These are phyloP conservation scores for Huntiella moniliformis DNA, from an alignment of 2,329 filamentous ascomycete genomes.

Conservation along the genomic window DNA sequence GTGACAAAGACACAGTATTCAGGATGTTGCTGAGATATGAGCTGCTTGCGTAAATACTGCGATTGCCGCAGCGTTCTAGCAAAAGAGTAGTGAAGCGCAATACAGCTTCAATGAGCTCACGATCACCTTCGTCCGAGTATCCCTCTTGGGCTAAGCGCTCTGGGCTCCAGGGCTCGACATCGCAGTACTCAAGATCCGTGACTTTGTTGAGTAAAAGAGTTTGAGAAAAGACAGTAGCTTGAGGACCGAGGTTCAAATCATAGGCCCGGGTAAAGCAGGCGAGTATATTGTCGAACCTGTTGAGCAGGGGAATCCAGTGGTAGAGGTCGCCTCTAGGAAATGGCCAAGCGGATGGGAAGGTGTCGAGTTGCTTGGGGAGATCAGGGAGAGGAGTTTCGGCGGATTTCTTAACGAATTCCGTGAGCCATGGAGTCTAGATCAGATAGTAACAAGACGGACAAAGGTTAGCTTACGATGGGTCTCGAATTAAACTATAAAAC, in stretches of 20 bases:
- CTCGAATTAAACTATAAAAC: background rate
- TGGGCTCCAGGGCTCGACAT: slow-evolving; percentile 13
- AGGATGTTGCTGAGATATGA: slow-evolving; percentile 73
- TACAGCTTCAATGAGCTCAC: slow-evolving; percentile 58
- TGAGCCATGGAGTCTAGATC: slow-evolving; percentile 65
- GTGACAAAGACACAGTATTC: slow-evolving; percentile 63
- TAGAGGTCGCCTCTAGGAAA: slow-evolving; percentile 92
- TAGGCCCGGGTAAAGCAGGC: slow-evolving; percentile 69
- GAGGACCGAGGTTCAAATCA: slow-evolving; percentile 60
- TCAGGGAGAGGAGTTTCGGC: slow-evolving; percentile 52
- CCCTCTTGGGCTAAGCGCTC: slow-evolving; percentile 39
- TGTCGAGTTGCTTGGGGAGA: slow-evolving; percentile 56
- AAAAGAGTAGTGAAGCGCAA: slow-evolving; percentile 74
- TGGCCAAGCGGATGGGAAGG: slow-evolving; percentile 80
- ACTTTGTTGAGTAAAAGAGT: slow-evolving; percentile 43
- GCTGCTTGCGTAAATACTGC: slow-evolving; percentile 91
- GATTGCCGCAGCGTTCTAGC: slow-evolving; percentile 86
- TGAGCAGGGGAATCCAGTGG: slow-evolving; percentile 90
- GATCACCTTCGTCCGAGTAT: slow-evolving; percentile 58
- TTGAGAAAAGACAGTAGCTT: slow-evolving; percentile 54
- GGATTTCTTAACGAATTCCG: slow-evolving; percentile 57
- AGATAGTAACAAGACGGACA: background rate
- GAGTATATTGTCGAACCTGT: slow-evolving; percentile 80
- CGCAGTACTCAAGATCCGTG: slow-evolving; percentile 30
- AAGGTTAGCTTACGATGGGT: background rate